Base-by-base conservation (phyloP, 306 rosid genomes). In the Cucumis sativus region DNA sequence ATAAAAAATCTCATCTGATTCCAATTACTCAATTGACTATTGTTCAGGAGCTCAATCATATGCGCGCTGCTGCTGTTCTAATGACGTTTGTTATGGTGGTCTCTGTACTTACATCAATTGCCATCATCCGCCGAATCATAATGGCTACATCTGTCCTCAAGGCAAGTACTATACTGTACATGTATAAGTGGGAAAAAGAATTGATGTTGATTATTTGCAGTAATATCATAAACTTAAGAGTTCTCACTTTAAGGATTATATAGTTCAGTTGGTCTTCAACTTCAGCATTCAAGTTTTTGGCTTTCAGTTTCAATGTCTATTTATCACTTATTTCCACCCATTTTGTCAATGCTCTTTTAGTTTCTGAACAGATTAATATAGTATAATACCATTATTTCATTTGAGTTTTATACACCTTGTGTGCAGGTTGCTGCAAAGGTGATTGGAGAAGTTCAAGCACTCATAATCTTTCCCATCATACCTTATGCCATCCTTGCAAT, bases 141-240 rank as follows among this genome's bases (percentile, higher is more conserved):
- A 89, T 95, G 99, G 99, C 97, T 70, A 92, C 99, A 74, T 92
- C 99, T 80, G 99, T 95, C 64, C 96, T 95, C 0, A 95, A 90
- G 97, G 99, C 80, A 85, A 90, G 97, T 79, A 51, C 21, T 47
- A 80, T 79, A 55, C 41, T 75, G 52, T 80, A 72, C 62, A n/a
- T 43, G 56, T 28, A 20, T 67, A 18, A 1, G 41, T 74, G 23
- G 23, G 40, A 25, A 33, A 61, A 41, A 13, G 7, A 66, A 13
- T 13, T 11, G 64, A 33, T 69, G 52, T 15, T 23, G 62, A 25
- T 3, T 35, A 13, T 63, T 65, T 23, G 71, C 71, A 37, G 71
- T 8, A 37, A 65, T 16, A 17, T 65, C 10, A 35, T 37, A n/a
- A 65, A 37, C 28, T 65, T 15, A 63, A 63, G 8, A 63, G 13